A percentile compares a stretch with the other conserved stretches of the same genome.
Evolutionary conservation across 1,284 basidiomycete genomes (phyloP).

Genomic region (Moniliella sp.): DNA sequence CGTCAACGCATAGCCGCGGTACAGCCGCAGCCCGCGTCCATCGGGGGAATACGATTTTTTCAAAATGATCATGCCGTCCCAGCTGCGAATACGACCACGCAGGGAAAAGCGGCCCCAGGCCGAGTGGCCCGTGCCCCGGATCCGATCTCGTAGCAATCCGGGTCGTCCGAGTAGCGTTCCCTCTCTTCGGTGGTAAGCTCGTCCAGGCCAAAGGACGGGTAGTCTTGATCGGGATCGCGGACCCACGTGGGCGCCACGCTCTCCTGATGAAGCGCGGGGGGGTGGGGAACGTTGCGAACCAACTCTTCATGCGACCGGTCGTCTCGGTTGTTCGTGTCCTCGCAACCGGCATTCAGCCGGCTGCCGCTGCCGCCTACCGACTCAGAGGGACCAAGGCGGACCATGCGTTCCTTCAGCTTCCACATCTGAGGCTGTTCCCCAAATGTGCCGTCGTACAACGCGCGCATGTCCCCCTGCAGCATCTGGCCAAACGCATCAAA

Average conservation of each 20-base stretch:
- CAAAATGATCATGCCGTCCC: slow-evolving; percentile 40
- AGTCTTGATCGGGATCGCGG: neutral
- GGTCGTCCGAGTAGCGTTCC: slow-evolving; percentile 1
- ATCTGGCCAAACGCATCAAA: slow-evolving; percentile 41
- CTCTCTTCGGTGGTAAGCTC: neutral
- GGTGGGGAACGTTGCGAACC: too few species aligned
- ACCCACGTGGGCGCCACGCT: neutral
- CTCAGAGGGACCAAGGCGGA: slow-evolving; percentile 9
- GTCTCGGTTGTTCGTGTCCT: too few species aligned
- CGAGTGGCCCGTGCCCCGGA: slow-evolving; percentile 33
- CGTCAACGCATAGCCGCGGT: slow-evolving; percentile 36
- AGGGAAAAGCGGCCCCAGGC: slow-evolving; percentile 40
- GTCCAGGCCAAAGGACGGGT: neutral
- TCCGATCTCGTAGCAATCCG: neutral
- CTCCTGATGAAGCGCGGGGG: too few species aligned
- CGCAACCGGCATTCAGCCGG: slow-evolving; percentile 8
- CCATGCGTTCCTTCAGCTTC: slow-evolving; percentile 38
- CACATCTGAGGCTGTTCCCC: slow-evolving; percentile 42
- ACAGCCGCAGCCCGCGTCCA: slow-evolving; percentile 39
- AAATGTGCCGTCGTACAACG: slow-evolving; percentile 39
- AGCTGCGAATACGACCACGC: slow-evolving; percentile 37
- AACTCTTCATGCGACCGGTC: too few species aligned
- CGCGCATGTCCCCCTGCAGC: slow-evolving; percentile 36
- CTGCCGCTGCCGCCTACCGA: slow-evolving; percentile 7
- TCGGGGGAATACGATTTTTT: slow-evolving; percentile 40